A percentile compares a stretch with the other conserved stretches of the same genome.
These are phyloP conservation scores for Maudiozyma pseudohumilis DNA, from an alignment of 805 yeast species.

Conservation along the genomic window DNA sequence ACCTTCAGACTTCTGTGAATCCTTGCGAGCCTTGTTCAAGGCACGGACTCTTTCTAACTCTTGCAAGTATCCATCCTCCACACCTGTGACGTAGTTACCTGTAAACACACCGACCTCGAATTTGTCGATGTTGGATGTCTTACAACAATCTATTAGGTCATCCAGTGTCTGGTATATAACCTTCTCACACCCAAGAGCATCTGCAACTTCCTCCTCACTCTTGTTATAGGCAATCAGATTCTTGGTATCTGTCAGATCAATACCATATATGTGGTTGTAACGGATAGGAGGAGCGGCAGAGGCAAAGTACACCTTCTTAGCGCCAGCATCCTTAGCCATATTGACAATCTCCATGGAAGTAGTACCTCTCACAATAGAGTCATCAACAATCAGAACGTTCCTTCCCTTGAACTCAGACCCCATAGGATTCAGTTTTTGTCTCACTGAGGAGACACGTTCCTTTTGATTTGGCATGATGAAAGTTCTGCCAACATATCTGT, in stretches of 20 bases:
- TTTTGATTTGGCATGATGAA: conserved; percentile 97
- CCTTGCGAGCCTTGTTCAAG: conserved; percentile 48
- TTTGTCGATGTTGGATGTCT: conserved; percentile 34
- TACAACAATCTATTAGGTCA: conserved; percentile 76
- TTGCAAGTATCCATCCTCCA: conserved; percentile 68
- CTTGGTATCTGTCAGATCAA: conserved; percentile 90
- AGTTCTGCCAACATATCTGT: conserved; percentile 94
- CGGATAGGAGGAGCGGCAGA: conserved; percentile 98
- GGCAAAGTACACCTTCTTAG: conserved; percentile 88
- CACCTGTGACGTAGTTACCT: conserved; percentile 91
- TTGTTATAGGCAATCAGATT: conserved; percentile 84
- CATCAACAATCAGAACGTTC: conserved; percentile 86
- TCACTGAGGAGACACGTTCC: conserved; percentile 85
- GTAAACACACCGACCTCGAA: conserved; percentile 97
- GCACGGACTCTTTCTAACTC: conserved; percentile 79
- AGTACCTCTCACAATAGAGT: conserved; percentile 95
- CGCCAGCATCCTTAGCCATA: conserved; percentile 99
- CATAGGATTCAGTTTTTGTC: conserved; percentile 95
- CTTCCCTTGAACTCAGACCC: conserved; percentile 79
- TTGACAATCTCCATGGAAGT: conserved; percentile 92
- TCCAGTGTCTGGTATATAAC: conserved; percentile 81
- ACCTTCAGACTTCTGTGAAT: conserved; percentile 63
- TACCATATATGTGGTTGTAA: conserved; percentile 92
- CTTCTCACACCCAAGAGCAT: conserved; percentile 77
- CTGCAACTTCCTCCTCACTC: conserved; percentile 63